Percentiles rank a stretch among this genome's conserved stretches.
Conservation (phyloP, 1,284 basidiomycete species). For the Heliocybe sulcata region DNA sequence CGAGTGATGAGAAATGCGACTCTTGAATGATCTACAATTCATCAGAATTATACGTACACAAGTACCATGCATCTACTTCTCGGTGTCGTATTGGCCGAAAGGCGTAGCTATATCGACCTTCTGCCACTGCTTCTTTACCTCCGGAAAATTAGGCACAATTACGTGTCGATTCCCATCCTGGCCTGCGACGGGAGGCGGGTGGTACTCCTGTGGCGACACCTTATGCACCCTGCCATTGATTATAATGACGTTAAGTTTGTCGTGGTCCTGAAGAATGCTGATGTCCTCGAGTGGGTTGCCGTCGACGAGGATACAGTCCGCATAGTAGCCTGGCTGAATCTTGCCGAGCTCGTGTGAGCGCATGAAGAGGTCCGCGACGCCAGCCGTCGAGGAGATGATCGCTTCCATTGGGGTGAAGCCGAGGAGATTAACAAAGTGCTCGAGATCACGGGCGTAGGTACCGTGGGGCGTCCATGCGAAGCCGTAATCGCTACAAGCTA, state of each 20-base stretch:
- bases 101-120: background rate
- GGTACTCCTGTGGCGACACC: background rate
- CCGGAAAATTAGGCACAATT: background rate
- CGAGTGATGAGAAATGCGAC: too few relatives aligned
- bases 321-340: constrained; percentile 26
- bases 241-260: constrained; percentile 23
- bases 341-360: constrained; percentile 25
- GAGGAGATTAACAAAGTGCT: constrained; percentile 26
- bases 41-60: too few relatives aligned
- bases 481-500: constrained; percentile 4
- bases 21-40: too few relatives aligned
- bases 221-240: constrained; percentile 9
- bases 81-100: too few relatives aligned
- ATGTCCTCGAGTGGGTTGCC: constrained; percentile 27
- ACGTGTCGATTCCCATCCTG: background rate
- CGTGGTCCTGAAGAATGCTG: constrained; percentile 17
- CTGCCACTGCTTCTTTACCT: background rate
- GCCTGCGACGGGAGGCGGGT: background rate
- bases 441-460: constrained; percentile 25
- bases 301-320: constrained; percentile 24
- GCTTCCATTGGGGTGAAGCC: constrained; percentile 27
- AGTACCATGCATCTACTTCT: too few relatives aligned
- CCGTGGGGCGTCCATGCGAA: constrained; percentile 30
- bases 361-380: constrained; percentile 27
- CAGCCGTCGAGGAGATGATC: constrained; percentile 25